phyloP scores from a whole-genome alignment of 768 basidiomycete species.

The Grammothele lineata region DNA sequence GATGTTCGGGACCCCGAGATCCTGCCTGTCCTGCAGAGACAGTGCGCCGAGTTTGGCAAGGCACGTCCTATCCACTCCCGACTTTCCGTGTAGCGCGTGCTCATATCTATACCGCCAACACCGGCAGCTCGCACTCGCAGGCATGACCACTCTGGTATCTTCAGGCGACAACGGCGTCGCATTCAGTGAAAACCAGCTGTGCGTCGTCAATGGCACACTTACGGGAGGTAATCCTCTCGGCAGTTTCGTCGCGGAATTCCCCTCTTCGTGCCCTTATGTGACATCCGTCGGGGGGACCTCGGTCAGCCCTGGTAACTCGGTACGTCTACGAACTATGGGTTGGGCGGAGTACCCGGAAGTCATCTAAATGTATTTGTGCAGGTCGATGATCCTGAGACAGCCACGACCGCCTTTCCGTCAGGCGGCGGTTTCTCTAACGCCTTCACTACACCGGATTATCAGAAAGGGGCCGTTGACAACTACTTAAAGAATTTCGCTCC shows the following conservation, averaged over 20 bases:
- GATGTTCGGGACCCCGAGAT: constrained; percentile 17
- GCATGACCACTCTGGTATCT: constrained; percentile 34
- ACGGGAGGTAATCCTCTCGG: not conserved
- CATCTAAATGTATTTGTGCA: not conserved
- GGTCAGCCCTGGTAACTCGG: constrained; percentile 20
- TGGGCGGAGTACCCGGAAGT: no score
- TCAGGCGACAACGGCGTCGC: constrained; percentile 41
- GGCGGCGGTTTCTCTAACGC: constrained; percentile 39
- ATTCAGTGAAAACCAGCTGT: constrained; percentile 24
- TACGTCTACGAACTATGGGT: not conserved
- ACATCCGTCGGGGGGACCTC: constrained; percentile 31
- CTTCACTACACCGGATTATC: constrained; percentile 35
- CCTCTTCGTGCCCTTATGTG: constrained; percentile 35
- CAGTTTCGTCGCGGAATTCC: not conserved
- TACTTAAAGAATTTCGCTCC: constrained; percentile 30
- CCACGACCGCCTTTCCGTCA: constrained; percentile 28
- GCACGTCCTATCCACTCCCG: not conserved
- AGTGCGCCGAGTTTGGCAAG: constrained; percentile 42
- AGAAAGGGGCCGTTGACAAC: constrained; percentile 20
- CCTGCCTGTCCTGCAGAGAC: constrained; percentile 28
- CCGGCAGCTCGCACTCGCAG: constrained; percentile 23
- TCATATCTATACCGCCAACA: no score
- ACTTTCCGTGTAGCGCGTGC: no score
- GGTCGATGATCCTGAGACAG: constrained; percentile 30
- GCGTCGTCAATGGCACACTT: constrained; percentile 26